Conservation (phyloP, 257 asterid genomes). For the Solanum chilense region DNA sequence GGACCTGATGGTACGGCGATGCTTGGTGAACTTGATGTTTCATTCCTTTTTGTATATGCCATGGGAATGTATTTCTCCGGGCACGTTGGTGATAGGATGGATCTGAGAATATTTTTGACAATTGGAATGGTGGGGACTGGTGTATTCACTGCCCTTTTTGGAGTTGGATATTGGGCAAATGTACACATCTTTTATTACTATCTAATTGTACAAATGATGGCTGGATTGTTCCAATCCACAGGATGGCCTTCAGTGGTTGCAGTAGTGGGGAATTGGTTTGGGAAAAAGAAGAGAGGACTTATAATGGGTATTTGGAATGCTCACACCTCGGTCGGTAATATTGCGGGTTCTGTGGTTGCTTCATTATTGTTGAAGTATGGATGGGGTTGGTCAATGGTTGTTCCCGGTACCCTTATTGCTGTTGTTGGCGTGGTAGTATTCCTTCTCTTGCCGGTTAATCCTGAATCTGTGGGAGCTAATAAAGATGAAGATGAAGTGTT, state of each 20-base stretch:
- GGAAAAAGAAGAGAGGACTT: slow-evolving; percentile 89
- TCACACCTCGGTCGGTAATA: slow-evolving; percentile 93
- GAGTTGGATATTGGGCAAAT: slow-evolving; percentile 80
- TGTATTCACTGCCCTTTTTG: slow-evolving; percentile 78
- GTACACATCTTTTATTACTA: slow-evolving; percentile 67
- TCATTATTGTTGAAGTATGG: slow-evolving; percentile 69
- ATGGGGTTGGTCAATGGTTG: slow-evolving; percentile 97
- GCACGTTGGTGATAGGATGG: slow-evolving; percentile 83
- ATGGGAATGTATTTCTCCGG: slow-evolving; percentile 90
- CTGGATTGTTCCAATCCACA: slow-evolving; percentile 90
- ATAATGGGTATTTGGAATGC: slow-evolving; percentile 99
- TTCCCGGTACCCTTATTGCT: slow-evolving; percentile 66
- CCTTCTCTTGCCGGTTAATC: slow-evolving; percentile 70
- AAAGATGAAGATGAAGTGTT: slow-evolving; percentile 26
- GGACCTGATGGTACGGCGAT: slow-evolving; percentile 63
- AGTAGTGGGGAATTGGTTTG: slow-evolving; percentile 93
- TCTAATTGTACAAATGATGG: slow-evolving; percentile 72
- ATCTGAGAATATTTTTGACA: slow-evolving; percentile 69
- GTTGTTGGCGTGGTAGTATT: slow-evolving; percentile 53
- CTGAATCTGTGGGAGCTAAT: slow-evolving; percentile 48
- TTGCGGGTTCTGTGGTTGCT: slow-evolving; percentile 77
- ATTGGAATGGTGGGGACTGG: slow-evolving; percentile 96
- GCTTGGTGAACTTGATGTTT: slow-evolving; percentile 92
- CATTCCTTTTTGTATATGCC: slow-evolving; percentile 84
- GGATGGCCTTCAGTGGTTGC: slow-evolving; percentile 99